Conservation (phyloP, 768 basidiomycete genomes). For the Sarcodon aspratus region DNA sequence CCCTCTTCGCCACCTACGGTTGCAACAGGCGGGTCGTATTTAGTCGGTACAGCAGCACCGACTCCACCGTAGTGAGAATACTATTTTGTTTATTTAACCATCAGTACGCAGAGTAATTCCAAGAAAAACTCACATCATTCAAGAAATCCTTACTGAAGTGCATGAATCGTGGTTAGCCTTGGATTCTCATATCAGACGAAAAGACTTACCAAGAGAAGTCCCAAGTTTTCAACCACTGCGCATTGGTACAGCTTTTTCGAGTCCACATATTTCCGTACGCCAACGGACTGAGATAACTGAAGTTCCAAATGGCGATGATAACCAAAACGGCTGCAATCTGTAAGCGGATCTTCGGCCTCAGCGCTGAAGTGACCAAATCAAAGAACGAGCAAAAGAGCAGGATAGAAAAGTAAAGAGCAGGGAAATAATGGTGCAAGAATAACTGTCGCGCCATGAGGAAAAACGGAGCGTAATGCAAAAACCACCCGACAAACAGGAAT, state of each 20-base stretch:
- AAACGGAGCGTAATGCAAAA: slow-evolving; percentile 92
- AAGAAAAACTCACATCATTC: slow-evolving; percentile 3
- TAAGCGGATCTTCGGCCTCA: slow-evolving; percentile 66
- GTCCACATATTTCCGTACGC: slow-evolving; percentile 87
- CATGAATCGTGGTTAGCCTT: neutral
- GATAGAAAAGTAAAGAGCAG: slow-evolving; percentile 89
- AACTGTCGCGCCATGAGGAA: slow-evolving; percentile 95
- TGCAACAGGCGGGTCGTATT: slow-evolving; percentile 25
- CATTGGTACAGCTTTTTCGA: slow-evolving; percentile 55
- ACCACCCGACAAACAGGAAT: slow-evolving; percentile 90
- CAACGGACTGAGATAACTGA: slow-evolving; percentile 67
- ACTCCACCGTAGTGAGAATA: slow-evolving; percentile 42
- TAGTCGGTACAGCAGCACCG: slow-evolving; percentile 24
- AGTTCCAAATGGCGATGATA: slow-evolving; percentile 69
- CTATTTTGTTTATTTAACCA: slow-evolving; percentile 19
- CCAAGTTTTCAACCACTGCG: slow-evolving; percentile 90
- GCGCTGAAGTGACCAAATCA: slow-evolving; percentile 71
- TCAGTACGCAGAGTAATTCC: neutral
- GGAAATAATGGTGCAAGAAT: slow-evolving; percentile 97
- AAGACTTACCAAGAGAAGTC: slow-evolving; percentile 77
- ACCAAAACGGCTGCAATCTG: slow-evolving; percentile 72
- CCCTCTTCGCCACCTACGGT: slow-evolving; percentile 41
- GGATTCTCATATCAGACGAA: neutral
- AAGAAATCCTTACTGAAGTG: neutral
- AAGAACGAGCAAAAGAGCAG: slow-evolving; percentile 69